Evolutionary conservation across 2,329 filamentous ascomycete genomes (phyloP).

Genomic region (Chrysosporium queenslandicum): DNA sequence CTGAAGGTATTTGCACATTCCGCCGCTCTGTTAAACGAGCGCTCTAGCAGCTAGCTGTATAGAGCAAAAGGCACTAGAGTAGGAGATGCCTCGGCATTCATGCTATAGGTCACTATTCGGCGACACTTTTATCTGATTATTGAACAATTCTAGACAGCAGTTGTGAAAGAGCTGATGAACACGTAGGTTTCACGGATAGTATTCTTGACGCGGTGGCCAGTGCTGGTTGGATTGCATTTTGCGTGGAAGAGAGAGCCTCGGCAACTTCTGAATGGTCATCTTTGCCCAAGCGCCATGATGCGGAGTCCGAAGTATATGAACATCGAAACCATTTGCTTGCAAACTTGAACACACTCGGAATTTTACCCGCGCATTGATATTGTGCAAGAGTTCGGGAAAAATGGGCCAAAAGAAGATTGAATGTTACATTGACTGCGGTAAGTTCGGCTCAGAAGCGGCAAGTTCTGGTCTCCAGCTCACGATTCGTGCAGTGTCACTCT

Average conservation of each 20-base stretch:
- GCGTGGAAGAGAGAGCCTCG: slow-evolving; percentile 1
- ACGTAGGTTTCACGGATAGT: no score
- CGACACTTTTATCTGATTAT: not conserved
- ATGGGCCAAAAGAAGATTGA: slow-evolving; percentile 43
- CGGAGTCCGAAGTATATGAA: no score
- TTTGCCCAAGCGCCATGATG: no score
- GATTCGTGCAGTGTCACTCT: slow-evolving; percentile 49
- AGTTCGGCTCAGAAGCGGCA: slow-evolving; percentile 17
- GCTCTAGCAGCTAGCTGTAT: not conserved
- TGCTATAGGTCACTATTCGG: not conserved
- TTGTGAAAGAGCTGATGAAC: no score
- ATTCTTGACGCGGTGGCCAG: no score
- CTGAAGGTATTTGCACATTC: not conserved
- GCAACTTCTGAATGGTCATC: no score
- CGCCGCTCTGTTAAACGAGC: not conserved
- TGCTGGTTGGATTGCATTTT: no score
- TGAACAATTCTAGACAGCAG: not conserved
- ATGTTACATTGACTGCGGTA: slow-evolving; percentile 58
- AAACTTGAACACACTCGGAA: no score
- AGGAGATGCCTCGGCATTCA: not conserved
- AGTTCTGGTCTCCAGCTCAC: not conserved
- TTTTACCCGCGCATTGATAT: no score
- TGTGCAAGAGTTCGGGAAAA: not conserved
- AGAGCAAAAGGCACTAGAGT: no score
- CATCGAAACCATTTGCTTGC: no score